A percentile compares a stretch with the other conserved stretches of the same genome.
Evolutionary conservation across 331 rosid genomes (phyloP).

Genomic region (Spiraea crenata): DNA sequence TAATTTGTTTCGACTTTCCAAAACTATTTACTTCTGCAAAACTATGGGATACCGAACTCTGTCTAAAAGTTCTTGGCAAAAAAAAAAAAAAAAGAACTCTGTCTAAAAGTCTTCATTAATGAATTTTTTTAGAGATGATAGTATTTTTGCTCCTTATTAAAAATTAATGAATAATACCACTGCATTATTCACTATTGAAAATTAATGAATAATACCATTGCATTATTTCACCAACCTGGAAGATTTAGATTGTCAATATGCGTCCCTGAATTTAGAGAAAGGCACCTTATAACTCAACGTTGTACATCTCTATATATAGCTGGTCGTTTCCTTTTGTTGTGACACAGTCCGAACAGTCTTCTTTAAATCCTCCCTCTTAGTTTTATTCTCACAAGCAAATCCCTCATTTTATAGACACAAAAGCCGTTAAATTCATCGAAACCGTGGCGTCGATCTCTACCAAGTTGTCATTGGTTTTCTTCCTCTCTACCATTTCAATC

Average conservation of each 20-base stretch:
- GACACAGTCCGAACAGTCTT: background rate
- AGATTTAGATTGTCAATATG: background rate
- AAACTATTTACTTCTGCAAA: no score
- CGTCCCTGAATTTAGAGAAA: background rate
- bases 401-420: background rate
- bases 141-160: no score
- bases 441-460: slow-evolving; percentile 43
- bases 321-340: slow-evolving; percentile 17
- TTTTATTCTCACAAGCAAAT: slow-evolving; percentile 9
- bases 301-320: slow-evolving; percentile 23
- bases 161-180: no score
- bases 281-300: background rate
- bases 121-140: no score
- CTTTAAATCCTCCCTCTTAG: background rate
- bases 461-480: slow-evolving; percentile 38
- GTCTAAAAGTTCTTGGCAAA: no score
- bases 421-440: background rate
- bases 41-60: no score
- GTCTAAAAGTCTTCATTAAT: no score
- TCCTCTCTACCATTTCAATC: slow-evolving; percentile 49
- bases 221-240: slow-evolving; percentile 6
- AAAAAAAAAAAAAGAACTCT: no score
- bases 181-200: no score
- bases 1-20: no score
- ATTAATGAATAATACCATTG: no score